Base-by-base conservation (phyloP, 208 protist species). In the Crithidia sp. region DNA sequence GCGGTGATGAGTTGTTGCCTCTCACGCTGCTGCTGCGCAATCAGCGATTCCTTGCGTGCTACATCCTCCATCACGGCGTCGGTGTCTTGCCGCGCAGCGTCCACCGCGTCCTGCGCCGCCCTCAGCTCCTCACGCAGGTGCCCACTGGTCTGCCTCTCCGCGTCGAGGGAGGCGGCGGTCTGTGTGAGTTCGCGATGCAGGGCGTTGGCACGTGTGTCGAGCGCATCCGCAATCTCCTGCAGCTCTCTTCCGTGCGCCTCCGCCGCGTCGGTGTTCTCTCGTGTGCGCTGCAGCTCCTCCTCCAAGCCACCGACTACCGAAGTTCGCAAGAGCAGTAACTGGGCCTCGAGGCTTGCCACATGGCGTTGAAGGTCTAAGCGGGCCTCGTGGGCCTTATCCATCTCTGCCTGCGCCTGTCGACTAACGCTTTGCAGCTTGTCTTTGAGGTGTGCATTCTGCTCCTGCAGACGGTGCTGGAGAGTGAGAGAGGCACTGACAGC, bases 321-420 rank as follows among this genome's bases (percentile, higher is more conserved):
- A 13, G 53, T 54, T 45, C 70, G 73, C 56, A 84, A 47, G 19
- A 74, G 47, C 28, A 74, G 67, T 41, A 74, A 40, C 62, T 84
- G 74, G 28, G 69, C 62, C 44, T 69, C 68, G 19, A 52, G 16
- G 37, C 40, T 37, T 5, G 58, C 67, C 12, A 84, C 54, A 37
- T 80, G 63, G 55, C 74, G 57, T 55, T 74, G 66, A 12, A 84
- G 43, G 9, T 56, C 56, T 12, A 75, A 36, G 6, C 71, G 76
- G 40, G 56, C 63, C n/a, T 66, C 60, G 52, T 84, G 79, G 40
- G 67, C 72, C 9, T 19, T 41, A 61, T 84, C 79, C 10, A 84
- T 43, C 5, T 76, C 70, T 41, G 79, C 79, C 40, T 84, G 79
- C 10, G 65, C 74, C 45, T 62, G 67, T 2, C 78, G 71, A 28